Percentiles rank a stretch among this genome's conserved stretches.
These are phyloP conservation scores for Monilinia polystroma DNA, from an alignment of 2,329 filamentous ascomycete species.

Conservation along the genomic window DNA sequence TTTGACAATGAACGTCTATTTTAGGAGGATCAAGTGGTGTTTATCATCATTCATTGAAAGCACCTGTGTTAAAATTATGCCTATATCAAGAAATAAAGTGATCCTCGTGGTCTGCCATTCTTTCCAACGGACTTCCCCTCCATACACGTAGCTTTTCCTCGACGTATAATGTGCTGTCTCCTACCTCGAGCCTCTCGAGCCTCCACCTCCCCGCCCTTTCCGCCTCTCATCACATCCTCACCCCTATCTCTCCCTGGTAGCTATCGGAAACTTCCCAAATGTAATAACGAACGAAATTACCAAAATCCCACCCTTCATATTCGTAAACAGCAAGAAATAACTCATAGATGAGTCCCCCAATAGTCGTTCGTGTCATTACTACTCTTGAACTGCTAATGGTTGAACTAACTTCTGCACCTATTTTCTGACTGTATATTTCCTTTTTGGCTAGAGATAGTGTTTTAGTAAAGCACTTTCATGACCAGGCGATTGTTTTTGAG, in stretches of 20 bases:
- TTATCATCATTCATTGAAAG: neutral
- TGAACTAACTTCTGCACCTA: slow-evolving; percentile 10
- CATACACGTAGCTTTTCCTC: neutral
- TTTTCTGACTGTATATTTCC: neutral
- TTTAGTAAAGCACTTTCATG: neutral
- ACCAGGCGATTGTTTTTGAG: neutral
- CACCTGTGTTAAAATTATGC: neutral
- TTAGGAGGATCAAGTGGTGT: neutral
- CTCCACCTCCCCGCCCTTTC: neutral
- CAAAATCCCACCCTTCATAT: slow-evolving; percentile 7
- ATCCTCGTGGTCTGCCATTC: neutral
- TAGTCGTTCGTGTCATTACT: slow-evolving; percentile 19
- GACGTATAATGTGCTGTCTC: neutral
- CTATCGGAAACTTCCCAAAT: neutral
- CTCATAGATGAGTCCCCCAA: slow-evolving; percentile 8
- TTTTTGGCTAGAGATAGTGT: neutral
- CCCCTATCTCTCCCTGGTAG: neutral
- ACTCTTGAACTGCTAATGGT: slow-evolving; percentile 13
- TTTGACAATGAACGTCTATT: neutral
- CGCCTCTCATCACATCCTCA: neutral
- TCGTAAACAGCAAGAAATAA: slow-evolving; percentile 13
- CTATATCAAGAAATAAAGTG: neutral
- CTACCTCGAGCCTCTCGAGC: neutral
- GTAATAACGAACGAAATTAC: neutral
- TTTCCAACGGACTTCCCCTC: neutral